Conservation (phyloP, 306 rosid species). For the Macrotyloma uniflorum region DNA sequence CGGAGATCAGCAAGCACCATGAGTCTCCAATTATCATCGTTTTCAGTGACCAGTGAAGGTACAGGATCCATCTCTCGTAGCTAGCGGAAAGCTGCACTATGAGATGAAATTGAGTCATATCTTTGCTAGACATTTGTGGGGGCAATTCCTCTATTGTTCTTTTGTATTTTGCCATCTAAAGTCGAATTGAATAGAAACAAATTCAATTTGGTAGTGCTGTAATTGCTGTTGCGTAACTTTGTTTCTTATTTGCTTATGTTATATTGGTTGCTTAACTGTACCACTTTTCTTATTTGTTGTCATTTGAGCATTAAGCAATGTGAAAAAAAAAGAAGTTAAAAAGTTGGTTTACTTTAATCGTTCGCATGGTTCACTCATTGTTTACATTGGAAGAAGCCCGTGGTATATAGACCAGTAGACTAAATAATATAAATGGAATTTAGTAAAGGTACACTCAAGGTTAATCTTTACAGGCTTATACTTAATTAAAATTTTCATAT, state of each 20-base stretch:
- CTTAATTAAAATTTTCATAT: not conserved
- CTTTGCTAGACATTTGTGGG: slow-evolving; percentile 27
- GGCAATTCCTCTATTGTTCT: slow-evolving; percentile 17
- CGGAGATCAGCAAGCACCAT: slow-evolving; percentile 20
- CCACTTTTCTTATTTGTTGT: not conserved
- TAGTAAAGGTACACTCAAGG: not conserved
- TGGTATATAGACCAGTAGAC: not conserved
- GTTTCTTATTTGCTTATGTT: not conserved
- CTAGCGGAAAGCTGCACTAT: slow-evolving; percentile 37
- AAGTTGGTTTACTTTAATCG: not conserved
- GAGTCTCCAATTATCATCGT: slow-evolving; percentile 10
- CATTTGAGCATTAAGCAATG: not conserved
- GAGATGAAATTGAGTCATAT: slow-evolving; percentile 29
- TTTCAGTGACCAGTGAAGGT: slow-evolving; percentile 2
- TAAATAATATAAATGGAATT: not conserved
- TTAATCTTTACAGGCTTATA: not conserved
- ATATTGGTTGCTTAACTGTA: not conserved
- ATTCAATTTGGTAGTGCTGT: not conserved
- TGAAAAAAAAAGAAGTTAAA: not conserved
- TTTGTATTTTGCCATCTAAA: slow-evolving; percentile 32
- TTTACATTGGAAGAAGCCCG: not conserved
- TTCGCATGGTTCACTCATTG: not conserved
- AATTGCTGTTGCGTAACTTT: not conserved
- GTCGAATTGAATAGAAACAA: slow-evolving; percentile 11
- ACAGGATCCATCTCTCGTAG: slow-evolving; percentile 8